Conservation (phyloP, 2,329 filamentous ascomycete genomes). For the Paecilomyces sp. region DNA sequence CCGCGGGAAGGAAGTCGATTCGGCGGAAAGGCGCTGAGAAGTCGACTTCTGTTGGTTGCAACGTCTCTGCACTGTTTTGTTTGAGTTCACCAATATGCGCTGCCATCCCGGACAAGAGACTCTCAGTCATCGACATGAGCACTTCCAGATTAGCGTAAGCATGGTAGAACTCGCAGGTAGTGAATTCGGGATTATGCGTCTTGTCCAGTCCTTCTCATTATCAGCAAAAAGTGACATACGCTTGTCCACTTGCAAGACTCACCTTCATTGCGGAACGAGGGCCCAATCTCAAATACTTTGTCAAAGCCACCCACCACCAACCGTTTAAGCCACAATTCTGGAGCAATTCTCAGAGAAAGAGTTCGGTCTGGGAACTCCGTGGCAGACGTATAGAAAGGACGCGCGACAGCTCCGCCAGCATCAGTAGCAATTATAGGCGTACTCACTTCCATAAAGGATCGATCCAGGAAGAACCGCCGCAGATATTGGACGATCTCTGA, state of each 20-base stretch:
- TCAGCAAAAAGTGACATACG: not conserved
- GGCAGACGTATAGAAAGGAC: slow-evolving; percentile 74
- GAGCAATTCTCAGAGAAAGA: slow-evolving; percentile 78
- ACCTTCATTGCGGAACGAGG: slow-evolving; percentile 88
- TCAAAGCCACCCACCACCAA: slow-evolving; percentile 84
- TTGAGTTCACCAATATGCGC: slow-evolving; percentile 43
- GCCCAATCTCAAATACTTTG: slow-evolving; percentile 86
- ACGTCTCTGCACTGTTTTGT: slow-evolving; percentile 23
- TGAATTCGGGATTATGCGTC: slow-evolving; percentile 96
- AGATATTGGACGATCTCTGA: slow-evolving; percentile 68
- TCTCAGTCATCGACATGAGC: slow-evolving; percentile 69
- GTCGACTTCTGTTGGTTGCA: slow-evolving; percentile 44
- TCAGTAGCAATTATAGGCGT: slow-evolving; percentile 79
- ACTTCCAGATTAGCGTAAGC: slow-evolving; percentile 71
- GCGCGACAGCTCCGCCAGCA: slow-evolving; percentile 80
- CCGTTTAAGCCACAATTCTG: slow-evolving; percentile 91
- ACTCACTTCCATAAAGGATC: slow-evolving; percentile 76
- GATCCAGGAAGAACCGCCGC: slow-evolving; percentile 63
- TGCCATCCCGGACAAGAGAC: slow-evolving; percentile 57
- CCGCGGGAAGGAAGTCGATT: slow-evolving; percentile 73
- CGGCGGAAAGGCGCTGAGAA: slow-evolving; percentile 56
- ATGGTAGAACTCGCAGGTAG: slow-evolving; percentile 94
- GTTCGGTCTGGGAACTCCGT: slow-evolving; percentile 67
- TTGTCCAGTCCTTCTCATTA: slow-evolving; percentile 55
- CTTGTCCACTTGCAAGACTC: slow-evolving; percentile 8